phyloP scores from a whole-genome alignment of 495 filamentous ascomycete species.

The Penicillium bialowiezense region DNA sequence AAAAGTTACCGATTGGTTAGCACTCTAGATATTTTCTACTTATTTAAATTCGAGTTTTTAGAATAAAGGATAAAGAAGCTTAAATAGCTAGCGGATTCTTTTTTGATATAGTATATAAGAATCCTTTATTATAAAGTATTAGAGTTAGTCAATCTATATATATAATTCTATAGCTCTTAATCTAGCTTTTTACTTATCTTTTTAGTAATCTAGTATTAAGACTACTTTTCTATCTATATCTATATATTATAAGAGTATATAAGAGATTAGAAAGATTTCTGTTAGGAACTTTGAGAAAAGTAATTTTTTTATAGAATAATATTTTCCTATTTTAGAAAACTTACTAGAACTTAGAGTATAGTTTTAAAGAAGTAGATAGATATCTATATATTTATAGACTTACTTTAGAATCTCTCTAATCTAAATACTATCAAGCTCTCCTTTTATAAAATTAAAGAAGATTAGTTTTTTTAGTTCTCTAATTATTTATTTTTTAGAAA shows the following conservation, averaged over 20 bases:
- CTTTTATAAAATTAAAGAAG: conserved; percentile 1
- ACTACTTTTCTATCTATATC: conserved; percentile 7
- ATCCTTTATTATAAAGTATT: conserved; percentile 6
- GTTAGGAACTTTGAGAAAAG: conserved; percentile 3
- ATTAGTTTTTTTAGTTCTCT: conserved; percentile 7
- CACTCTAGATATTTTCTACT: background rate
- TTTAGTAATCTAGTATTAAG: conserved; percentile 2
- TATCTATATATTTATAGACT: background rate
- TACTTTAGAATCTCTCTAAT: background rate
- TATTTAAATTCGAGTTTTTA: background rate
- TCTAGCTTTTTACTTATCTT: background rate
- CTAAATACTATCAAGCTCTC: conserved; percentile 3
- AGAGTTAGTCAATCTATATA: conserved; percentile 5
- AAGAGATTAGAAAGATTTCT: conserved; percentile 4
- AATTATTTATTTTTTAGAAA: background rate
- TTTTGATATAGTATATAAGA: background rate
- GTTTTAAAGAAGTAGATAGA: conserved; percentile 1
- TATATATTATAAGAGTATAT: conserved; percentile 6
- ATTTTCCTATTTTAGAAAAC: conserved; percentile 1
- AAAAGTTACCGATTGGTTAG: background rate
- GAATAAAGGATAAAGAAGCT: conserved; percentile 1
- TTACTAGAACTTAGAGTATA: background rate
- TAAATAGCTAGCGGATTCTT: background rate
- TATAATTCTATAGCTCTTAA: background rate
- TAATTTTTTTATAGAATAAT: conserved; percentile 6